phyloP scores from a whole-genome alignment of 768 basidiomycete species.

The Boletellus ananas region DNA sequence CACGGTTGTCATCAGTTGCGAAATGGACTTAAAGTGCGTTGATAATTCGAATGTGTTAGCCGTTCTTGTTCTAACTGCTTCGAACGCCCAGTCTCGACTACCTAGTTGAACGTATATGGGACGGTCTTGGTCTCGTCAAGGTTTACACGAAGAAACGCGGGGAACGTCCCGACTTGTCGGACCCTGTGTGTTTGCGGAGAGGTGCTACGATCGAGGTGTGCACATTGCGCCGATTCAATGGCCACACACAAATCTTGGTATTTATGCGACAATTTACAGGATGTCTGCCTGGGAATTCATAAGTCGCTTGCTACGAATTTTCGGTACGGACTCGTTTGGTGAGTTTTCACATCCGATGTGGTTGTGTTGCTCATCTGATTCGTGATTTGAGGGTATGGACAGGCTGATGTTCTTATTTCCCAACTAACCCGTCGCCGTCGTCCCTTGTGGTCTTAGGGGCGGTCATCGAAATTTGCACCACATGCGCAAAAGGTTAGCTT shows the following conservation, averaged over 20 bases:
- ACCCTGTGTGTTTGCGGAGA: constrained; percentile 86
- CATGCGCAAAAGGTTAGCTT: constrained; percentile 94
- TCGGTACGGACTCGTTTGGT: constrained; percentile 94
- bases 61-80: constrained; percentile 3
- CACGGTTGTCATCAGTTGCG: constrained; percentile 94
- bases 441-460: constrained; percentile 52
- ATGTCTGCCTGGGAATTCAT: constrained; percentile 91
- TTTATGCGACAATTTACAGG: constrained; percentile 35
- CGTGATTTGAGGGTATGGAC: constrained; percentile 25
- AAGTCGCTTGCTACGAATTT: constrained; percentile 87
- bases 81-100: constrained; percentile 53
- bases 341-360: constrained; percentile 23
- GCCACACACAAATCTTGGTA: neutral
- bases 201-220: constrained; percentile 89
- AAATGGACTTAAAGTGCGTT: constrained; percentile 83
- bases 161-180: constrained; percentile 84
- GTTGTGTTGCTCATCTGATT: neutral
- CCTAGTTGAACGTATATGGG: constrained; percentile 76
- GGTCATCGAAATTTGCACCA: constrained; percentile 90
- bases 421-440: neutral
- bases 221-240: neutral
- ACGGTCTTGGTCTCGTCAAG: constrained; percentile 75
- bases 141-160: constrained; percentile 98
- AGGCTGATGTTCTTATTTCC: neutral
- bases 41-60: neutral